Percentiles rank a stretch among this genome's conserved stretches.
These are phyloP conservation scores for Cenchrus fungigraminus DNA, from an alignment of 176 grass and related monocot genomes.

Conservation along the genomic window DNA sequence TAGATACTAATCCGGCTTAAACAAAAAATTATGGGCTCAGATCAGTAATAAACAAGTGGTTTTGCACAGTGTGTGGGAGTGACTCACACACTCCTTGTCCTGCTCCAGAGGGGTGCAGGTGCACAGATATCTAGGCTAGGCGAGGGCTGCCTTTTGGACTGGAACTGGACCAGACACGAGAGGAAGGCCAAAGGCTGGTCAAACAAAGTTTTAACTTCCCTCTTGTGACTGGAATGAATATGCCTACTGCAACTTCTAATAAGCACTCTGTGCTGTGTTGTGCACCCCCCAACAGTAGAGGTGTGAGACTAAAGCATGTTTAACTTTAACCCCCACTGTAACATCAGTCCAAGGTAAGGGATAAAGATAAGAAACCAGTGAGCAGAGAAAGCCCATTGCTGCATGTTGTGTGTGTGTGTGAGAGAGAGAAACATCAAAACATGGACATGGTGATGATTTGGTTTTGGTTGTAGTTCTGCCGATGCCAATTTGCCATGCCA, in stretches of 20 bases:
- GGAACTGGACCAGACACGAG: slow-evolving; percentile 25
- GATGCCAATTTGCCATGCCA: not conserved
- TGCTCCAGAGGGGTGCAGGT: slow-evolving; percentile 25
- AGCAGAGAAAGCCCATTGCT: slow-evolving; percentile 1
- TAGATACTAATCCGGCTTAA: not conserved
- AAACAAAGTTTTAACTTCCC: slow-evolving; percentile 40
- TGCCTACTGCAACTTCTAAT: slow-evolving; percentile 29
- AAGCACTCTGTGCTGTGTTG: not conserved
- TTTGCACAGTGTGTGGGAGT: not conserved
- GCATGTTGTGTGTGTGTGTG: not conserved
- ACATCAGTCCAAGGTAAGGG: not conserved
- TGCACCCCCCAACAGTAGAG: not conserved
- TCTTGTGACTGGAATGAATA: slow-evolving; percentile 41
- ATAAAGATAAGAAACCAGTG: not conserved
- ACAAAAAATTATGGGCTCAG: not conserved
- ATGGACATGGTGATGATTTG: slow-evolving; percentile 4
- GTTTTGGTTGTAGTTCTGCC: slow-evolving; percentile 11
- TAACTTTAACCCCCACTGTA: slow-evolving; percentile 27
- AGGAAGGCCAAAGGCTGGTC: slow-evolving; percentile 48
- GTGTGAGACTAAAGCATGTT: slow-evolving; percentile 5
- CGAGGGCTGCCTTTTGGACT: slow-evolving; percentile 28
- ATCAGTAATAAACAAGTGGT: slow-evolving; percentile 14
- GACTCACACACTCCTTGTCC: not conserved
- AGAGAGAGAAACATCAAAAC: not conserved
- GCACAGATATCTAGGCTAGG: slow-evolving; percentile 37